phyloP scores from a whole-genome alignment of 176 grass and related monocot species.

The Typha latifolia region DNA sequence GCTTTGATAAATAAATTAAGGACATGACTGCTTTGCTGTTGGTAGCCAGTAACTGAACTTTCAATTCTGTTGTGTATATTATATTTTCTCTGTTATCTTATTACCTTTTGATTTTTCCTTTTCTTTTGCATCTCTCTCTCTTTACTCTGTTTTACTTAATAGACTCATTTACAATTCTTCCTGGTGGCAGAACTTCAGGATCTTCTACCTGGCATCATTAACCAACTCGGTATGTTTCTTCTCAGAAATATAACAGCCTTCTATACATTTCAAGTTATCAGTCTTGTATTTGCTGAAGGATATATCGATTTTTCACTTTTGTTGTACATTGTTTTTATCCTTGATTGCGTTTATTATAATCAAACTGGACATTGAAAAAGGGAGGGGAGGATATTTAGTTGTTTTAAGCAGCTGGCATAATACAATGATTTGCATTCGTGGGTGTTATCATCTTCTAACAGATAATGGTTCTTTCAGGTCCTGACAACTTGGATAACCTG shows the following conservation, averaged over 20 bases:
- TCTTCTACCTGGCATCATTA: constrained; percentile 64
- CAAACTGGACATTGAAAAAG: too few relatives aligned
- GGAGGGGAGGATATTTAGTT: not conserved
- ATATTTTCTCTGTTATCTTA: too few relatives aligned
- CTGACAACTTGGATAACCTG: constrained; percentile 64
- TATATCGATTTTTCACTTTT: not conserved
- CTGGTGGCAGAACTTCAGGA: constrained; percentile 58
- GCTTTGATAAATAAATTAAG: too few relatives aligned
- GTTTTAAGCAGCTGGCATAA: not conserved
- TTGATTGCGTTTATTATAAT: too few relatives aligned
- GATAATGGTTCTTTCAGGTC: constrained; percentile 19
- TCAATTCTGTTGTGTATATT: too few relatives aligned
- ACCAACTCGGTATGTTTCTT: constrained; percentile 47
- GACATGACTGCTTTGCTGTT: too few relatives aligned
- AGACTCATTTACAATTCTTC: not conserved
- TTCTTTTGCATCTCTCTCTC: not conserved
- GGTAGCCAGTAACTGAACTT: too few relatives aligned
- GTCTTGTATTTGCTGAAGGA: not conserved
- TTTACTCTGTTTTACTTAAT: not conserved
- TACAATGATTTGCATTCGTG: not conserved
- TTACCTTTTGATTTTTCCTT: not conserved
- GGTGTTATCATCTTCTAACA: not conserved
- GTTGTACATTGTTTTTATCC: too few relatives aligned
- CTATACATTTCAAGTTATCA: not conserved
- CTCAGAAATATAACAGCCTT: not conserved